phyloP scores from a whole-genome alignment of 2,329 filamentous ascomycete genomes.

The Pseudogymnoascus sp. region DNA sequence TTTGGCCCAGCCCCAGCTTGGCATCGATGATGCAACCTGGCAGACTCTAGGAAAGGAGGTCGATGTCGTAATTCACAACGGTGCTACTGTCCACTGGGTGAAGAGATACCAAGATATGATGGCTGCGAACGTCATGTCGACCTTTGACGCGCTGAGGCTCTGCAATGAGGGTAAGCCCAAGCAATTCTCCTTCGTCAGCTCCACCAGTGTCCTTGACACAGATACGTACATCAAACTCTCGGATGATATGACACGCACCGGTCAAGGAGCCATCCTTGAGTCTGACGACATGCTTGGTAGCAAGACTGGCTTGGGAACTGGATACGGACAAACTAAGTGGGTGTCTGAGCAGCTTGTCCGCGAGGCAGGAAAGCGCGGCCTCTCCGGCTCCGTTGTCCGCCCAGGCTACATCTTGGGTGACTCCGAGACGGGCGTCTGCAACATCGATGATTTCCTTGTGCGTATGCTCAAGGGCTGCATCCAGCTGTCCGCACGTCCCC shows the following conservation, averaged over 20 bases:
- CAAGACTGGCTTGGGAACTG: conserved; percentile 66
- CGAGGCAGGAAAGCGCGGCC: conserved; percentile 68
- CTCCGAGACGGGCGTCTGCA: conserved; percentile 58
- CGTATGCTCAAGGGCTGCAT: conserved; percentile 81
- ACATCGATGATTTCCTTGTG: conserved; percentile 85
- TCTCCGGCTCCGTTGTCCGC: conserved; percentile 67
- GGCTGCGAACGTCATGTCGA: conserved; percentile 70
- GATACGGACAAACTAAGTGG: conserved; percentile 92
- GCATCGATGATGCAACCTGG: conserved; percentile 60
- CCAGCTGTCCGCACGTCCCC: conserved; percentile 64
- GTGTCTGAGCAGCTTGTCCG: conserved; percentile 59
- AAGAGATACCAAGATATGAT: conserved; percentile 64
- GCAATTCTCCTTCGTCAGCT: conserved; percentile 71
- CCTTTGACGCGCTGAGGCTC: conserved; percentile 65
- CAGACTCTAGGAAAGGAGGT: conserved; percentile 53
- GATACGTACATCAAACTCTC: conserved; percentile 74
- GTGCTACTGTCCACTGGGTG: conserved; percentile 75
- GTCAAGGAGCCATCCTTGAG: conserved; percentile 60
- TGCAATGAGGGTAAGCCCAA: conserved; percentile 74
- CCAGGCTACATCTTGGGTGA: conserved; percentile 82
- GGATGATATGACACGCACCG: conserved; percentile 48
- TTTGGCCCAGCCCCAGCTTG: conserved; percentile 63
- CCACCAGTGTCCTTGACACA: conserved; percentile 73
- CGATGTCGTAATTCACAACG: conserved; percentile 75
- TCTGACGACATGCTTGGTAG: conserved; percentile 72